Conservation (phyloP, 179 eudicot species). For the Beta corolliflora region DNA sequence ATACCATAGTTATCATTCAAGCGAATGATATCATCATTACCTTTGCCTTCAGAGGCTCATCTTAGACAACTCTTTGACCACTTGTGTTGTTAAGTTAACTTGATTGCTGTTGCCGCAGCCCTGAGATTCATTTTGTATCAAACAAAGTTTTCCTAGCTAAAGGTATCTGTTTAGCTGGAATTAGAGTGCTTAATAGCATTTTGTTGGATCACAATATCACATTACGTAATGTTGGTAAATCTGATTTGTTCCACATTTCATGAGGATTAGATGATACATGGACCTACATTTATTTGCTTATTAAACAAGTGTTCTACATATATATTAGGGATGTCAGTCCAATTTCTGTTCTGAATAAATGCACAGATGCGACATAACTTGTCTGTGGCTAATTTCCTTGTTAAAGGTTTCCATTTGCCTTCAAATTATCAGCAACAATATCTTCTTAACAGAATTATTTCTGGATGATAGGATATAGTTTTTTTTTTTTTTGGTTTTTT, state of each 20-base stretch:
- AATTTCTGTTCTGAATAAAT: no score
- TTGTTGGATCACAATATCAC: background rate
- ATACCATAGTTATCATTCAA: background rate
- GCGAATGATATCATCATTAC: background rate
- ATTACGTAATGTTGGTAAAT: background rate
- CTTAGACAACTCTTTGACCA: background rate
- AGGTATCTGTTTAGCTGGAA: background rate
- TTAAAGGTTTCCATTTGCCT: no score
- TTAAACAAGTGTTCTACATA: no score
- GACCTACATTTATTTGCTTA: background rate
- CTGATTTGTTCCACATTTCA: background rate
- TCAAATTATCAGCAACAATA: no score
- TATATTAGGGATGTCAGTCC: no score
- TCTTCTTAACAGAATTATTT: no score
- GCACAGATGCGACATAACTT: no score
- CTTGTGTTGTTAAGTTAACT: background rate
- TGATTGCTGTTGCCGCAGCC: background rate
- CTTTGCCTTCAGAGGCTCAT: background rate
- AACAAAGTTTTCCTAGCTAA: background rate
- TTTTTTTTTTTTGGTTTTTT: no score
- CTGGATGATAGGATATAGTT: no score
- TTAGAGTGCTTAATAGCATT: background rate
- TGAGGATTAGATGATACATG: background rate
- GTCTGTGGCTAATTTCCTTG: no score
- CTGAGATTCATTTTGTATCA: background rate